phyloP scores from a whole-genome alignment of 495 filamentous ascomycete species.

The Pseudoneurospora amorphoporcata region DNA sequence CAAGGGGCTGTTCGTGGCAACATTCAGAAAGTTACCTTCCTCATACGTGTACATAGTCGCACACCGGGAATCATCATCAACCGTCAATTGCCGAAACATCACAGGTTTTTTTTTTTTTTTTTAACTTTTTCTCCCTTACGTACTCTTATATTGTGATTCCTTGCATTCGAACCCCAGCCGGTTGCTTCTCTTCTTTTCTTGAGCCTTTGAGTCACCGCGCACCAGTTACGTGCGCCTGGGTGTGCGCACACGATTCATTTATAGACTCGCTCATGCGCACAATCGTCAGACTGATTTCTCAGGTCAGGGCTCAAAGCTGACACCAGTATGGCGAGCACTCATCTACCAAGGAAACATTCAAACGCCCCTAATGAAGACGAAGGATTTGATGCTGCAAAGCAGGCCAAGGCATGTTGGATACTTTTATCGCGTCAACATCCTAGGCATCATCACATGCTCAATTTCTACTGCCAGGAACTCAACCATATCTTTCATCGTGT shows the following conservation, averaged over 20 bases:
- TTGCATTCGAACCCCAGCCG: background rate
- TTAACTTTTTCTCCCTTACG: background rate
- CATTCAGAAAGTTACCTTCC: constrained; percentile 1
- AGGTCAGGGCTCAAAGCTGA: constrained; percentile 4
- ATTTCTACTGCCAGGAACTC: background rate
- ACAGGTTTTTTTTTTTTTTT: background rate
- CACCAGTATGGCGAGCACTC: constrained; percentile 10
- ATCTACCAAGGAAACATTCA: background rate
- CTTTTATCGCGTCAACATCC: background rate
- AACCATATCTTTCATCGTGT: background rate
- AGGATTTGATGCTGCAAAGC: constrained; percentile 19
- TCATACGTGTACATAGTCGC: constrained; percentile 16
- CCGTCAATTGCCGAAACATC: background rate
- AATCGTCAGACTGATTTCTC: background rate
- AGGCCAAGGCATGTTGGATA: constrained; percentile 9
- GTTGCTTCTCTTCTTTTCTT: background rate
- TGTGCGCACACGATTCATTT: constrained; percentile 1
- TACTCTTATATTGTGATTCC: background rate
- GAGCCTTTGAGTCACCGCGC: background rate
- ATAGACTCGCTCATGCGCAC: background rate
- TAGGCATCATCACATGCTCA: background rate
- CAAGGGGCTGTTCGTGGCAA: background rate
- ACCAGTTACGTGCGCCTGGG: background rate
- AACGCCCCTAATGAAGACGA: background rate
- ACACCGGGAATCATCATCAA: constrained; percentile 8